A percentile compares a stretch with the other conserved stretches of the same genome.
Evolutionary conservation across 768 basidiomycete species (phyloP).

Genomic region (Collybia sp.): DNA sequence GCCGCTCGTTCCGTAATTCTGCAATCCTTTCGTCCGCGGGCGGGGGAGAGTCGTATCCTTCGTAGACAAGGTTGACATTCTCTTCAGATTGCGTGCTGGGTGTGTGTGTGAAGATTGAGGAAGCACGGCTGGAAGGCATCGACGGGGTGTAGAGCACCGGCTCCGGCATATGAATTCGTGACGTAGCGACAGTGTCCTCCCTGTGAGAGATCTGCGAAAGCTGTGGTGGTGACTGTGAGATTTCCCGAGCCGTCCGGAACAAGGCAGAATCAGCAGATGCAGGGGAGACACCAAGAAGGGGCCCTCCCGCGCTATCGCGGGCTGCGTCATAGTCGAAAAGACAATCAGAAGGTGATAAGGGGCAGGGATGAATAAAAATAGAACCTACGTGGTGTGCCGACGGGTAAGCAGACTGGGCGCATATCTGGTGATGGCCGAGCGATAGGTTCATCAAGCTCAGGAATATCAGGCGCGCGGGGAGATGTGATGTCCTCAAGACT

Average conservation of each 20-base stretch:
- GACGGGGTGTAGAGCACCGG: slow-evolving; percentile 34
- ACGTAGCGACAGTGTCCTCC: slow-evolving; percentile 29
- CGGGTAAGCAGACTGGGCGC: slow-evolving; percentile 25
- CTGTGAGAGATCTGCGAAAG: slow-evolving; percentile 15
- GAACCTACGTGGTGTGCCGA: slow-evolving; percentile 7
- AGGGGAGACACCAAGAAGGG: neutral
- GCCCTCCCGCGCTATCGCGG: too few relatives aligned
- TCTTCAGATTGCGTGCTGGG: slow-evolving; percentile 19
- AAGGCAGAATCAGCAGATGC: neutral
- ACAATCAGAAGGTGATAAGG: too few relatives aligned
- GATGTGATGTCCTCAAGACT: slow-evolving; percentile 13
- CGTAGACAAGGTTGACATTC: slow-evolving; percentile 13
- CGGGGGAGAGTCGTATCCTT: slow-evolving; percentile 34
- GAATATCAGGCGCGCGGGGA: neutral
- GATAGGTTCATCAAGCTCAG: neutral
- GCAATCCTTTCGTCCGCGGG: slow-evolving; percentile 31
- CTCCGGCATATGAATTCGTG: slow-evolving; percentile 28
- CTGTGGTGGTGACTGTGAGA: slow-evolving; percentile 1
- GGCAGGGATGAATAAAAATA: too few relatives aligned
- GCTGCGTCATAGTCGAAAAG: too few relatives aligned
- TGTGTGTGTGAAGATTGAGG: slow-evolving; percentile 24
- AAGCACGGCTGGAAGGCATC: slow-evolving; percentile 20
- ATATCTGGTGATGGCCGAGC: slow-evolving; percentile 34
- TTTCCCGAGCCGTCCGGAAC: slow-evolving; percentile 2
- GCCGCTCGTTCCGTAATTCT: slow-evolving; percentile 53